Base-by-base conservation (phyloP, 2,329 filamentous ascomycete species). In the Colletotrichum acutatum region DNA sequence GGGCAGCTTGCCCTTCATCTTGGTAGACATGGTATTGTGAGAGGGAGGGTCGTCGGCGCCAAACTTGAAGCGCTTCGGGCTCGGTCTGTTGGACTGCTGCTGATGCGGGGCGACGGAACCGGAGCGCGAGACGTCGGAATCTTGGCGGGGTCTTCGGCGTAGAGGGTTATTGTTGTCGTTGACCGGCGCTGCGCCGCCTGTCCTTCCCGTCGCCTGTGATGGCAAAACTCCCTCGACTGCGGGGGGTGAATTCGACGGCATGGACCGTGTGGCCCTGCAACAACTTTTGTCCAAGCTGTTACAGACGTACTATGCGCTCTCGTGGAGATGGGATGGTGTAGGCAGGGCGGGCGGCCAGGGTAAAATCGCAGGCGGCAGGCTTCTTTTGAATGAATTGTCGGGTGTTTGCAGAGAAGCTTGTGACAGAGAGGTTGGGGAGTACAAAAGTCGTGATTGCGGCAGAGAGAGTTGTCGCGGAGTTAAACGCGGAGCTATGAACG, bases 1-100 rank as follows among this genome's bases (percentile, higher is more conserved):
- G 75, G 82, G 83, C 63, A 83, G 77, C 77, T 84, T 85, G 76
- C 82, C 83, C 77, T 80, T 80, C 76, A 81, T 81, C 78, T 79
- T 82, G 76, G 79, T 71, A 19, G 74, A 75, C 74, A 75, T 75
- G 46, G 28, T 54, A n/a, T 68, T 19, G 49, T 72, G 37, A 54
- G 26, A 30, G 52, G 65, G 58, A 30, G 46, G 32, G 5, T 73
- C 64, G 53, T 71, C 71, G 28, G 65, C 24, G 56, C 66, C 71
- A 32, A 66, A 54, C 56, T 74, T 76, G 62, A 75, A 70, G 32
- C 75, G 71, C 62, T 76, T 76, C 19, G 75, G 74, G 22, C 64
- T 70, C 19, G 75, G 75, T 53, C 66, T 74, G 57, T 28, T 61
- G 14, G 61, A 71, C 24, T 60, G 72, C 32, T 69, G 72, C 37